phyloP scores from a whole-genome alignment of 768 basidiomycete genomes.

The Butyriboletus loyo region DNA sequence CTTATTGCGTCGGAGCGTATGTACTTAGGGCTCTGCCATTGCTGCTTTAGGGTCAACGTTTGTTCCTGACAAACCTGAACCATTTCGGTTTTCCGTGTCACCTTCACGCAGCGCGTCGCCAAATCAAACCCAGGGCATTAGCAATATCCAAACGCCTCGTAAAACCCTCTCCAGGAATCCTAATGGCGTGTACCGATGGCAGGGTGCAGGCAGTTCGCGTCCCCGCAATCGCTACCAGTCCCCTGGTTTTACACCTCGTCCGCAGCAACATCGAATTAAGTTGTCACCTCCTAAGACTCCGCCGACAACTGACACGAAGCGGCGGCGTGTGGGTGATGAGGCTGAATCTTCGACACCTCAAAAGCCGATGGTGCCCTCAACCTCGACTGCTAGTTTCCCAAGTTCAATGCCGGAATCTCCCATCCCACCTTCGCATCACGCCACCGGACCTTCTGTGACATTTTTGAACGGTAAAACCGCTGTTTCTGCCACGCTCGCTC shows the following conservation, averaged over 20 bases:
- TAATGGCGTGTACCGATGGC: slow-evolving; percentile 70
- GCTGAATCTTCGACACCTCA: slow-evolving; percentile 35
- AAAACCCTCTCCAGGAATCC: slow-evolving; percentile 66
- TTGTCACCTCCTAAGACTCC: slow-evolving; percentile 39
- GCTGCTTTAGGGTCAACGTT: slow-evolving; percentile 22
- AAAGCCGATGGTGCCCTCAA: slow-evolving; percentile 27
- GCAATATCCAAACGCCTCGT: slow-evolving; percentile 36
- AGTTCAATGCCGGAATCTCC: slow-evolving; percentile 32
- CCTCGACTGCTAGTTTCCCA: slow-evolving; percentile 24
- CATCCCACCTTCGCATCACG: slow-evolving; percentile 29
- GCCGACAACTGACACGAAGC: slow-evolving; percentile 50
- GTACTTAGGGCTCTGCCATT: slow-evolving; percentile 8
- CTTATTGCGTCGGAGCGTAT: slow-evolving; percentile 9
- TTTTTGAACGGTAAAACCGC: slow-evolving; percentile 26
- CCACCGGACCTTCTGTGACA: slow-evolving; percentile 25
- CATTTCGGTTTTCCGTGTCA: slow-evolving; percentile 60
- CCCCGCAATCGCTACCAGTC: slow-evolving; percentile 68
- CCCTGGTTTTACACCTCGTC: slow-evolving; percentile 64
- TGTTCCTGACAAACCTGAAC: slow-evolving; percentile 42
- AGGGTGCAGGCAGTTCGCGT: slow-evolving; percentile 73
- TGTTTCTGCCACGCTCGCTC: slow-evolving; percentile 22
- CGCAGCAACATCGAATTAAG: slow-evolving; percentile 45
- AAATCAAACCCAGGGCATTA: slow-evolving; percentile 10
- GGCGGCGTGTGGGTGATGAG: slow-evolving; percentile 56
- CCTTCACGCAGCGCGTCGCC: slow-evolving; percentile 33